Evolutionary conservation across 352 stramenopile species (phyloP), one percentile per base, ranked within the genome.

Genomic region (Globisporangium nunn): DNA sequence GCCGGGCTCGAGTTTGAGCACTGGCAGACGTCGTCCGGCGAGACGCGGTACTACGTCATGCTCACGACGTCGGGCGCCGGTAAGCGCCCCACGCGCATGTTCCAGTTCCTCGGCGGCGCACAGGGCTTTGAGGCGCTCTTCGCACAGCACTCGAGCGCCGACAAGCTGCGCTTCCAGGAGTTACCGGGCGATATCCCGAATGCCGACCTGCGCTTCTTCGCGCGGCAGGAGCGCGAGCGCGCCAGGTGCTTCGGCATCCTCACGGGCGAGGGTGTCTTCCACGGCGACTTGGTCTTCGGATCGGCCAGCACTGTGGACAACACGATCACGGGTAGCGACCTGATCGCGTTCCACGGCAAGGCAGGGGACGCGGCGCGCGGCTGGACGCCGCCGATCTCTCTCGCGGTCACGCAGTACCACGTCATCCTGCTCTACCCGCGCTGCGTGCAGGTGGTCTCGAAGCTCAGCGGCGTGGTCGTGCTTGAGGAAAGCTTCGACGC

Each of bases 401-500:
- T 97, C 43, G 85, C 82, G 4, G 78, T 96, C 18, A 97, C 89
- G 8, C 85, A 96, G 64, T 97, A 96, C 62, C 92, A 98, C 72
- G 88, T 97, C 17, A 79, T 97, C 58, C 61, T 97, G 47, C 61
- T 97, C 7, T 97, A 91, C 54, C 80, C 72, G 28, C 74, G 79
- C 12, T 81, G 71, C 47, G 64, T 97, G 23, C 78, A 95, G 35
- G 84, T 96, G 14, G 75, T 95, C 39, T 95, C 82, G 45, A 93
- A 94, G 64, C 72, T 96, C 49, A 93, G 85, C 65, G 78, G 87
- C 51, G 74, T 90, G 28, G 72, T 96, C 50, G 81, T 96, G 44
- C 72, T 96, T 40, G 87, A 96, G 47, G 83, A 95, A 40, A 60
- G 72, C 5, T 85, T 94, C 15, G 87, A 95, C 52, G 77, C 78